Conservation (phyloP, 176 grass and related monocot species). For the Zoysia japonica region DNA sequence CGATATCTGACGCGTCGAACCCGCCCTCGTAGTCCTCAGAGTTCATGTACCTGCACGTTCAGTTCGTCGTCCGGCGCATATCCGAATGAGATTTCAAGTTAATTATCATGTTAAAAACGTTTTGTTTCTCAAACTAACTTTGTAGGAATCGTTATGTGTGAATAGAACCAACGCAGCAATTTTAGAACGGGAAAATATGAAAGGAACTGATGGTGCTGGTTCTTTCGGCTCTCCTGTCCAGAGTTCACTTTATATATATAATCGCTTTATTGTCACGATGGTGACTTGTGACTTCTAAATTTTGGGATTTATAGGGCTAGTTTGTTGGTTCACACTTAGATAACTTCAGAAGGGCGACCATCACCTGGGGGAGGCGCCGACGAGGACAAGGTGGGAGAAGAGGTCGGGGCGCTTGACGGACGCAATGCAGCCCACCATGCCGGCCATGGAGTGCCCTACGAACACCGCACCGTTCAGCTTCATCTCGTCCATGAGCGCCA, state of each 20-base stretch:
- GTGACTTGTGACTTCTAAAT: background rate
- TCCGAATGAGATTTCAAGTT: background rate
- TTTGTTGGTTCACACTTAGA: no score
- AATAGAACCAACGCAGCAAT: background rate
- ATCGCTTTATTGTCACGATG: background rate
- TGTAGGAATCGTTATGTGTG: background rate
- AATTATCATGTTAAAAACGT: background rate
- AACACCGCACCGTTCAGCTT: slow-evolving; percentile 45
- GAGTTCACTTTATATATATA: no score
- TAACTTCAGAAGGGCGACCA: background rate
- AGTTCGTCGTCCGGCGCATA: no score
- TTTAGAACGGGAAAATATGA: background rate
- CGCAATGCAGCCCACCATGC: slow-evolving; percentile 80
- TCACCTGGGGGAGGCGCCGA: slow-evolving; percentile 76
- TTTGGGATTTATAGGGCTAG: background rate
- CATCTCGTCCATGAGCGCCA: slow-evolving; percentile 60
- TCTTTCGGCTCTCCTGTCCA: background rate
- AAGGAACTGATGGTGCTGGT: background rate
- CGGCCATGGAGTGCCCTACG: slow-evolving; percentile 85
- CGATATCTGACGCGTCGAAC: slow-evolving; percentile 50
- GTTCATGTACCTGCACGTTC: slow-evolving; percentile 60
- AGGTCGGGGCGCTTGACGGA: slow-evolving; percentile 67
- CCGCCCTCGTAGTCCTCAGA: slow-evolving; percentile 78
- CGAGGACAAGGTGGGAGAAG: slow-evolving; percentile 66
- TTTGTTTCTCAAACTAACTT: background rate